A percentile compares a stretch with the other conserved stretches of the same genome.
Evolutionary conservation across 177 flowering plant genomes (phyloP).

Genomic region (Telopea speciosissima): DNA sequence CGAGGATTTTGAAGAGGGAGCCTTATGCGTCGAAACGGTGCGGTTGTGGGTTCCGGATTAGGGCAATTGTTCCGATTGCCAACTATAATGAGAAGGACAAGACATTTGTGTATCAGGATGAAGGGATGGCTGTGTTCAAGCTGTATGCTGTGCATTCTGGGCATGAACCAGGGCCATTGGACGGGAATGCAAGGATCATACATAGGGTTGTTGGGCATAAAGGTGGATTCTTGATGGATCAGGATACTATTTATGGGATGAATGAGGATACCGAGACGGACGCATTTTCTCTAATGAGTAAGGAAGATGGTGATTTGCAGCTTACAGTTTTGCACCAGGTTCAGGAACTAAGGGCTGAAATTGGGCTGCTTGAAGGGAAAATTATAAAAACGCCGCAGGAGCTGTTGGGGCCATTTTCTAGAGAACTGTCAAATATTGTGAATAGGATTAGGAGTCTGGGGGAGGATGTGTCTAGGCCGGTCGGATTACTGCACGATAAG

Average conservation of each 20-base stretch:
- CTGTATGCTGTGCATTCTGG: constrained; percentile 83
- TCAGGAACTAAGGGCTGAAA: constrained; percentile 66
- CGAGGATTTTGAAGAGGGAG: constrained; percentile 63
- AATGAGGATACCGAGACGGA: constrained; percentile 64
- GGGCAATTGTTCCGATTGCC: constrained; percentile 75
- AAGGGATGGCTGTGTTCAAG: constrained; percentile 76
- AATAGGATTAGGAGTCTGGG: constrained; percentile 62
- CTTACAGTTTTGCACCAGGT: constrained; percentile 63
- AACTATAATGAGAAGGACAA: constrained; percentile 84
- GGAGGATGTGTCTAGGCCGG: constrained; percentile 49
- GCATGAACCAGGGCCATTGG: constrained; percentile 82
- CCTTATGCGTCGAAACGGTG: constrained; percentile 74
- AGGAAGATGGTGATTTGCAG: constrained; percentile 60
- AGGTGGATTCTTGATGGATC: constrained; percentile 62
- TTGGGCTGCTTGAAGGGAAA: constrained; percentile 67
- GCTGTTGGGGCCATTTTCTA: constrained; percentile 55
- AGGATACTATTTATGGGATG: constrained; percentile 66
- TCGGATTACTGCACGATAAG: constrained; percentile 44
- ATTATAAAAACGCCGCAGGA: constrained; percentile 51
- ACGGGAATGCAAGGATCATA: constrained; percentile 87
- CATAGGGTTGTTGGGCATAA: constrained; percentile 80
- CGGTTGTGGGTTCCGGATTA: constrained; percentile 77
- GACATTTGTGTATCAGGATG: constrained; percentile 76
- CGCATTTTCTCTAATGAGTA: constrained; percentile 48
- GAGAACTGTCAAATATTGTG: constrained; percentile 54